Conservation (phyloP, 441 rosid genomes). For the Geranium incanum region DNA sequence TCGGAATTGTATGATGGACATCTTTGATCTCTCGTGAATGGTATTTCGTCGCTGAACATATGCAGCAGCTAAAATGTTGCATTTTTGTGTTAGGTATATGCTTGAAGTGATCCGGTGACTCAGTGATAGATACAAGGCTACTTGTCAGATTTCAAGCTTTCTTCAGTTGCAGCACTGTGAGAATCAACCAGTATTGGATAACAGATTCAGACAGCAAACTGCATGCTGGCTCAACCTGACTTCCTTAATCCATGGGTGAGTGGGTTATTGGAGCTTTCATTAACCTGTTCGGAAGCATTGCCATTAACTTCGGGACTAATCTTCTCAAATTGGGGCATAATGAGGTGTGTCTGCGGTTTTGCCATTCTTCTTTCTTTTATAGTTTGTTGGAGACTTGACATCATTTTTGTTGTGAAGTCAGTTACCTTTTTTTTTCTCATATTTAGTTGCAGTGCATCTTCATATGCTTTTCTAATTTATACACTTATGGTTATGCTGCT, state of each 20-base stretch:
- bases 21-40: neutral
- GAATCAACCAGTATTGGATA: neutral
- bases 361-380: neutral
- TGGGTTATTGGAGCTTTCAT: conserved; percentile 97
- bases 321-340: conserved; percentile 94
- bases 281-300: conserved; percentile 87
- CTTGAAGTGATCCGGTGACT: too few species aligned
- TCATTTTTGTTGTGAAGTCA: neutral
- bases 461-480: neutral
- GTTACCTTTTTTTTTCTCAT: neutral
- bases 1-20: neutral
- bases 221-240: conserved; percentile 32
- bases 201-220: conserved; percentile 17
- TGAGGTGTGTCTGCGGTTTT: conserved; percentile 40
- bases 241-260: conserved; percentile 71
- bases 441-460: neutral
- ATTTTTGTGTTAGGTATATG: too few species aligned
- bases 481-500: too few species aligned
- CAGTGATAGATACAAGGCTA: neutral
- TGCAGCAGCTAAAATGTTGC: too few species aligned
- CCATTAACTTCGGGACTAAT: conserved; percentile 94
- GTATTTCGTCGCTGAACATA: too few species aligned
- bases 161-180: neutral
- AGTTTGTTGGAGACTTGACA: neutral
- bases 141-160: neutral